Evolutionary conservation across 805 yeast species (phyloP), one percentile per base, ranked within the genome.

Genomic region (Pichia heedii): DNA sequence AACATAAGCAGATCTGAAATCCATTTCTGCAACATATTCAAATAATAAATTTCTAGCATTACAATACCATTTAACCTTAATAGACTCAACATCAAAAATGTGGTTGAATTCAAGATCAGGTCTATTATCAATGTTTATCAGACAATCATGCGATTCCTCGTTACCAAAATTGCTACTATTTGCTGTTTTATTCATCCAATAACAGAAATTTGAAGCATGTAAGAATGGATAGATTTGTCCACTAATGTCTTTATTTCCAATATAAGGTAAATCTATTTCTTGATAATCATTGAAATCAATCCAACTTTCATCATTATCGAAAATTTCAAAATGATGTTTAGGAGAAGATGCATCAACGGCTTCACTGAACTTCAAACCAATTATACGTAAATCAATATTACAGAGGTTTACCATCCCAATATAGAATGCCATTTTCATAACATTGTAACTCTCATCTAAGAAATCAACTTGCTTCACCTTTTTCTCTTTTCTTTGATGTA

Each of bases 11-110:
- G 67, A 63, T 21, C 76, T 62, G 41, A 70, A 57, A 11, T 67
- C 70, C 27, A 76, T 58, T 37, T 72, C 64, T 44, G 75, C 74
- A 21, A 79, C 56, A 53, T 82, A 85, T 36, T 77, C 72, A 56
- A 75, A 72, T 37, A 86, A 63, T 12, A 75, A 65, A 53, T 87
- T 77, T 44, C 96, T 67, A 10, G 79, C 71, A 3, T 65, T 56
- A 47, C 83, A 79, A 59, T 84, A 81, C 96, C 96, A 88, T 51
- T 79, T 83, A 51, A 88, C 57, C 53, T 80, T 76, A 59, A 86
- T 70, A 44, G 81, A 77, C 51, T 87, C 88, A 20, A 86, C 64
- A 46, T 80, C 74, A 59, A 82, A 86, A 39, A 87, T 66, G 57
- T 89, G 88, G 46, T 72, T 73, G 61, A 76, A 83, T 10, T 36